Evolutionary conservation across 179 eudicot genomes (phyloP).

Genomic region (Dionaea muscipula): DNA sequence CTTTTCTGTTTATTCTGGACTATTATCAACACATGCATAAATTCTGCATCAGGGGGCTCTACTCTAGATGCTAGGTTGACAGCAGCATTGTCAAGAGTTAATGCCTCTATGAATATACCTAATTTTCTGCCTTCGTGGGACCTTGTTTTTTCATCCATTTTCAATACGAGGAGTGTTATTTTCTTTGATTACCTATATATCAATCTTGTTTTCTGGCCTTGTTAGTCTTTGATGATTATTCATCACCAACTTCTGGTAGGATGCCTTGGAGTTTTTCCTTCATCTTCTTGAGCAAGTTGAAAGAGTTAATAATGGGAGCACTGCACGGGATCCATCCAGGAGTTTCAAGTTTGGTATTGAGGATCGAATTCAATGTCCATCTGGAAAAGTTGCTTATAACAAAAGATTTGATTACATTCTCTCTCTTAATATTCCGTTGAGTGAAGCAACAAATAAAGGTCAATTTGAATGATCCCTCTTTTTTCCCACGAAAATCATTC

Average conservation of each 20-base stretch:
- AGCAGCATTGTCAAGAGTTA: no score
- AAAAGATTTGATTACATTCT: conserved; percentile 71
- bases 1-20: no score
- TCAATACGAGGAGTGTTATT: neutral
- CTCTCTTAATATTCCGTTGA: conserved; percentile 76
- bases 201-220: neutral
- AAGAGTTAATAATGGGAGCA: conserved; percentile 56
- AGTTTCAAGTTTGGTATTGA: conserved; percentile 93
- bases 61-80: no score
- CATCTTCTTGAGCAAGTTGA: conserved; percentile 95
- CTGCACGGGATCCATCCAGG: conserved; percentile 69
- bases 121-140: no score
- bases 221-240: conserved; percentile 8
- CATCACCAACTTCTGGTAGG: conserved; percentile 36
- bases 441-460: conserved; percentile 83
- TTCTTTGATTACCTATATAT: neutral
- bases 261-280: conserved; percentile 86
- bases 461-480: neutral
- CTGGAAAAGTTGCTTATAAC: conserved; percentile 90
- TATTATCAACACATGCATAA: no score
- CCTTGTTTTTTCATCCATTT: no score
- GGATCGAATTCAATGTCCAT: conserved; percentile 78
- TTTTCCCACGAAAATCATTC: no score
- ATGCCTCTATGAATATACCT: no score
- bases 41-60: no score